Conservation (phyloP, 106 monocot genomes). For the Acorus calamus region DNA sequence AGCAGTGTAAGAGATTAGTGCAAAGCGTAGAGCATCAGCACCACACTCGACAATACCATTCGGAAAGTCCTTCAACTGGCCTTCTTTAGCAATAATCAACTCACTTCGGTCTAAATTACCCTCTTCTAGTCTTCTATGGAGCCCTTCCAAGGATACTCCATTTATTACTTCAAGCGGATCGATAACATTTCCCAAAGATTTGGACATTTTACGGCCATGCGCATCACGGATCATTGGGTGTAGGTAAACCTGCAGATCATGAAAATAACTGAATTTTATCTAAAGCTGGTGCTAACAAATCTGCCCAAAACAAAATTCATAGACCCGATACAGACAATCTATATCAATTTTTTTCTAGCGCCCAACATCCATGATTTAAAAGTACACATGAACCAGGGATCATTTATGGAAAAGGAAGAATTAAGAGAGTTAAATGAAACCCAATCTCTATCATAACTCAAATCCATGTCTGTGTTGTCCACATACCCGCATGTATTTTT, state of each 20-base stretch:
- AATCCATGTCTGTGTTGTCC: too few relatives aligned
- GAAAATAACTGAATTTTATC: not conserved
- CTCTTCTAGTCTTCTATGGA: constrained; percentile 76
- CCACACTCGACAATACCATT: constrained; percentile 94
- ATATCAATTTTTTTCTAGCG: too few relatives aligned
- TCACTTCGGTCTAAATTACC: constrained; percentile 87
- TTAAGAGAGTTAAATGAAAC: too few relatives aligned
- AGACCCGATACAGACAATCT: too few relatives aligned
- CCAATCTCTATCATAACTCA: too few relatives aligned
- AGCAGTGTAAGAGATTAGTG: constrained; percentile 84
- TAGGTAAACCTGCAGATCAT: constrained; percentile 60
- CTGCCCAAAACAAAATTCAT: too few relatives aligned
- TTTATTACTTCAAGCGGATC: constrained; percentile 99
- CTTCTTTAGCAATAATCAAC: constrained; percentile 67
- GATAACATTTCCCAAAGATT: constrained; percentile 91
- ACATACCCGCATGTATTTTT: too few relatives aligned
- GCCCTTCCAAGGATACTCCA: constrained; percentile 81
- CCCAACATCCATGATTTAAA: too few relatives aligned
- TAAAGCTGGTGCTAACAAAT: not conserved
- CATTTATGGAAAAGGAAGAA: too few relatives aligned
- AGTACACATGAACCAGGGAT: too few relatives aligned
- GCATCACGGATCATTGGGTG: constrained; percentile 99
- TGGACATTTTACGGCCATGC: constrained; percentile 99
- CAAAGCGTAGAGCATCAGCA: constrained; percentile 93
- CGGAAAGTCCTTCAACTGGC: constrained; percentile 80